Evolutionary conservation across 2,329 filamentous ascomycete genomes (phyloP).

Genomic region (Xylaria sp.): DNA sequence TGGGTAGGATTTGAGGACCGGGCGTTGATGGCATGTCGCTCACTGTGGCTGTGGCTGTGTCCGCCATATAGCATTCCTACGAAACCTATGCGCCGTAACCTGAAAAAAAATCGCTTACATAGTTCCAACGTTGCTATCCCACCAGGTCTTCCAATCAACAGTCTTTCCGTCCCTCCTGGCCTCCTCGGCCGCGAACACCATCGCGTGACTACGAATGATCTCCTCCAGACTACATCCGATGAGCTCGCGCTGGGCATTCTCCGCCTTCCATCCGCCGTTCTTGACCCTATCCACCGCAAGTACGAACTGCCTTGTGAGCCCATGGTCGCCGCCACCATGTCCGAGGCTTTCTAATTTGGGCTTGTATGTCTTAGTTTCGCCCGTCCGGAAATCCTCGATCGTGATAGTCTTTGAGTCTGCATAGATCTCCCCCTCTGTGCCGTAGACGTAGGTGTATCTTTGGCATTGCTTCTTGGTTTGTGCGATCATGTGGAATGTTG

Average conservation of each 20-base stretch:
- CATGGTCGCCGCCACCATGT: slow-evolving; percentile 81
- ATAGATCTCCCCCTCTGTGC: slow-evolving; percentile 84
- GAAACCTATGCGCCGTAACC: not conserved
- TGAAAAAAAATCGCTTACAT: not conserved
- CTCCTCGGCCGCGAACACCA: slow-evolving; percentile 95
- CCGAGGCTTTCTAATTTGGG: slow-evolving; percentile 70
- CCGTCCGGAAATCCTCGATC: slow-evolving; percentile 76
- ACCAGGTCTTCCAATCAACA: slow-evolving; percentile 82
- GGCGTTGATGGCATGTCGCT: not conserved
- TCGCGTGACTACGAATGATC: slow-evolving; percentile 86
- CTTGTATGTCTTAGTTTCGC: slow-evolving; percentile 64
- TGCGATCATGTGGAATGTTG: slow-evolving; percentile 93
- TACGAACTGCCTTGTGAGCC: slow-evolving; percentile 85
- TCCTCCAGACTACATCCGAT: slow-evolving; percentile 89
- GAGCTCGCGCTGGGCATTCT: slow-evolving; percentile 77
- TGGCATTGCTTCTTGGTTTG: slow-evolving; percentile 89
- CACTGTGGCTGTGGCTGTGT: not conserved
- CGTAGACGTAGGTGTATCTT: slow-evolving; percentile 86
- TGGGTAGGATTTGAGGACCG: not conserved
- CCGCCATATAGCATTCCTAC: not conserved
- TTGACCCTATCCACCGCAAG: slow-evolving; percentile 83
- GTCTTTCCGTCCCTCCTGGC: slow-evolving; percentile 76
- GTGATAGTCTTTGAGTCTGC: slow-evolving; percentile 84
- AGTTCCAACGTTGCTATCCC: slow-evolving; percentile 64
- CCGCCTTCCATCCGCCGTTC: slow-evolving; percentile 72